Evolutionary conservation across 192 early-diverging fungal genomes (phyloP), one percentile per base, ranked within the genome.

Genomic region (Jimgerdemannia lactiflua): DNA sequence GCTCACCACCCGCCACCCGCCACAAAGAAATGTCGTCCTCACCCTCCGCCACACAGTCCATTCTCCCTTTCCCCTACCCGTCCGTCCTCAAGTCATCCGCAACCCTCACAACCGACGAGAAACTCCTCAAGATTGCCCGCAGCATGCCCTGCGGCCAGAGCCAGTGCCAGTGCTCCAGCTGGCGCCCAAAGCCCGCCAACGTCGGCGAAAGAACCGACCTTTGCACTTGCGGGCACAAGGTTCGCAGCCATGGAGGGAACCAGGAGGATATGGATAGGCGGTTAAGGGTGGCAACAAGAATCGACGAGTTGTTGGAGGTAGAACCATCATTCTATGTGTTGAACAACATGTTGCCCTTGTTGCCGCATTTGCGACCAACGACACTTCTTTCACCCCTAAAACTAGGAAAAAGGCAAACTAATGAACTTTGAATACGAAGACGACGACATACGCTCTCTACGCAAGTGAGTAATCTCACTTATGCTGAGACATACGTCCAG

Each of bases 391-490:
- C 70, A 65, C 40, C 41, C 65, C 54, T 59, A 2, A 59, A 43
- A 64, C 41, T 78, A 86, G 85, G 86, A 87, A 75, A 88, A 88
- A 39, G 82, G 77, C 42, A 88, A 86, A 72, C 76, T 86, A 18
- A 65, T 83, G 14, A 85, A 88, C 75, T 86, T 85, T 70, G 78
- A 77, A 7, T 88, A 87, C 70, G 78, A 81, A 65, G 86, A 88
- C 66, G 84, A 86, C 42, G 81, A 84, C 59, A 82, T 88, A 10
- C 41, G 69, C 49, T 85, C 78, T 8, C 64, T 88, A 68, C 72
- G 85, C 67, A 85, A 85, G 82, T 84, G 83, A 71, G 79, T 54
- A 19, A 43, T 64, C 39, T 39, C 44, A 29, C 67, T 2, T 3
- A 4, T 9, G 41, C 4, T 29, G 29, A 29, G 29, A 29, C 29